A percentile compares a stretch with the other conserved stretches of the same genome.
These are phyloP conservation scores for Thyridium curvatum DNA, from an alignment of 2,329 filamentous ascomycete genomes.

Conservation along the genomic window DNA sequence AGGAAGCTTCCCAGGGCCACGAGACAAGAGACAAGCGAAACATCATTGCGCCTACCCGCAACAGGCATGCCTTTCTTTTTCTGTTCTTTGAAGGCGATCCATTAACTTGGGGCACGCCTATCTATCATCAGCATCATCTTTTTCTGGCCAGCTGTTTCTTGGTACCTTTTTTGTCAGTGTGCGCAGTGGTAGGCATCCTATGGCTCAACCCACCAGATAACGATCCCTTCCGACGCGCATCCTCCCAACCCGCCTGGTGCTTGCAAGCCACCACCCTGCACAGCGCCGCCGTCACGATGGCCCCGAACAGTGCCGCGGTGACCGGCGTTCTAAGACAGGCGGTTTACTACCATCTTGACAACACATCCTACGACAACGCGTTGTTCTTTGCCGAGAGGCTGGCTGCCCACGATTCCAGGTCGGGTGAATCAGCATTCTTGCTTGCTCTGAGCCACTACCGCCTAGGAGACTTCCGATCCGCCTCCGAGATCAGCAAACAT, in stretches of 20 bases:
- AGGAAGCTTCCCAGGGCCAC: neutral
- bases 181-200: slow-evolving; percentile 2
- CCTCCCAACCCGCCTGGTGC: too few relatives aligned
- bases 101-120: too few relatives aligned
- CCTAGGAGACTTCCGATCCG: slow-evolving; percentile 75
- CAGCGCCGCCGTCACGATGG: slow-evolving; percentile 32
- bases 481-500: slow-evolving; percentile 74
- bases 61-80: too few relatives aligned
- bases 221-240: neutral
- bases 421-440: slow-evolving; percentile 74
- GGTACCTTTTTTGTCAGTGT: too few relatives aligned
- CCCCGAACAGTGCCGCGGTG: slow-evolving; percentile 43
- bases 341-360: slow-evolving; percentile 73
- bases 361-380: slow-evolving; percentile 81
- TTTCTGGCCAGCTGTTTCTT: too few relatives aligned
- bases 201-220: slow-evolving; percentile 9
- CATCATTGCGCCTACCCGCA: too few relatives aligned
- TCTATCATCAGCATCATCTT: too few relatives aligned
- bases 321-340: slow-evolving; percentile 51
- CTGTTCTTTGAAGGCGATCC: too few relatives aligned
- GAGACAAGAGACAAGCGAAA: slow-evolving; percentile 4
- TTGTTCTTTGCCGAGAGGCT: slow-evolving; percentile 89
- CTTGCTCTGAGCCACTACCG: slow-evolving; percentile 80
- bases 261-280: too few relatives aligned
- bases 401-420: slow-evolving; percentile 74